phyloP scores from a whole-genome alignment of 140 eudicot genomes.

The Cichorium intybus region DNA sequence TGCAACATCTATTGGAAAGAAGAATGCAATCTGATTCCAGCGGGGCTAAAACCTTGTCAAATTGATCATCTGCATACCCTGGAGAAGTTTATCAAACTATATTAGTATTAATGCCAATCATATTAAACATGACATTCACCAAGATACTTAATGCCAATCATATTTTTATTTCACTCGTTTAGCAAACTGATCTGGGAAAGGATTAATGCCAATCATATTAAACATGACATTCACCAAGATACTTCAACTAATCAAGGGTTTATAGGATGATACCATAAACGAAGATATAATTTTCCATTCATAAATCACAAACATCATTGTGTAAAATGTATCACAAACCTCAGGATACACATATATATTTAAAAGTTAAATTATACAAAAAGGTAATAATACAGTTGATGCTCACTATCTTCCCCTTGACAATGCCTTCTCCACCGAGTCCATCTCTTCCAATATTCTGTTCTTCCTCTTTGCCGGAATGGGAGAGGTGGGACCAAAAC shows the following conservation, averaged over 20 bases:
- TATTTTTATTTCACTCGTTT: too few relatives aligned
- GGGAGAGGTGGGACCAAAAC: conserved; percentile 96
- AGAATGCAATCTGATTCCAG: too few relatives aligned
- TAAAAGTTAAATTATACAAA: conserved; percentile 21
- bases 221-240: background rate
- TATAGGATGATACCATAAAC: background rate
- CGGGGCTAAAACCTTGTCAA: too few relatives aligned
- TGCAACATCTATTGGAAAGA: too few relatives aligned
- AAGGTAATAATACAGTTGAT: background rate
- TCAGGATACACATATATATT: conserved; percentile 10
- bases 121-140: too few relatives aligned
- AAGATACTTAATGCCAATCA: too few relatives aligned
- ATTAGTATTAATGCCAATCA: background rate
- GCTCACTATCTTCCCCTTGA: conserved; percentile 69
- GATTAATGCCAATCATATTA: background rate
- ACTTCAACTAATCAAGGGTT: background rate
- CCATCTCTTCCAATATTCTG: conserved; percentile 90
- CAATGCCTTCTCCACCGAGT: conserved; percentile 90
- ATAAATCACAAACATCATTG: conserved; percentile 25
- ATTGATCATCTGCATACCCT: too few relatives aligned
- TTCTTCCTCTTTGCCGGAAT: conserved; percentile 91
- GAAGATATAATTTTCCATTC: conserved; percentile 14
- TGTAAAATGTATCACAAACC: conserved; percentile 30
- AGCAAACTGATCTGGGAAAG: background rate
- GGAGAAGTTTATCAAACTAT: too few relatives aligned